Percentiles rank a stretch among this genome's conserved stretches.
Evolutionary conservation across 345 rosid genomes (phyloP).

Genomic region (Noccaea caerulescens): DNA sequence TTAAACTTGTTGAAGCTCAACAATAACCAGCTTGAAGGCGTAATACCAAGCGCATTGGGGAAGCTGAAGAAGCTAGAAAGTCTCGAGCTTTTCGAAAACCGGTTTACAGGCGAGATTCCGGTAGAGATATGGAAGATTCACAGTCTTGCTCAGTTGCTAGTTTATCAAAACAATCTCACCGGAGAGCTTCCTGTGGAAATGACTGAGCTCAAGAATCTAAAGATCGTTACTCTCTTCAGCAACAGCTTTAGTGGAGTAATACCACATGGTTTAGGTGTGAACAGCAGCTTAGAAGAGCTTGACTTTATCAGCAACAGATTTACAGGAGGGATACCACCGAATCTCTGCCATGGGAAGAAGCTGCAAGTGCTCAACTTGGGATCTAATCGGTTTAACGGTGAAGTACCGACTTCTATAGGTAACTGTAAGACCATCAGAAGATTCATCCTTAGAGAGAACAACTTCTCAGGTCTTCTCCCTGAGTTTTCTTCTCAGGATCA

Average conservation of each 20-base stretch:
- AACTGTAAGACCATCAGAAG: conserved; percentile 61
- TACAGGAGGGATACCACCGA: conserved; percentile 68
- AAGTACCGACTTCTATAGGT: conserved; percentile 61
- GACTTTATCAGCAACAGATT: conserved; percentile 67
- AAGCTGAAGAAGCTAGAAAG: conserved; percentile 53
- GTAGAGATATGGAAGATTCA: conserved; percentile 68
- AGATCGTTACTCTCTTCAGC: conserved; percentile 54
- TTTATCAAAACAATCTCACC: conserved; percentile 67
- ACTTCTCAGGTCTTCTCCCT: conserved; percentile 63
- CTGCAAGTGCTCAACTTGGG: conserved; percentile 61
- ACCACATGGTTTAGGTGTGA: conserved; percentile 66
- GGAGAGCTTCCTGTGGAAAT: conserved; percentile 75
- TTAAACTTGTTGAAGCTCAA: conserved; percentile 50
- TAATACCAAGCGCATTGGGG: conserved; percentile 65
- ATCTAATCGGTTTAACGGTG: conserved; percentile 60
- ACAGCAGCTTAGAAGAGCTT: conserved; percentile 62
- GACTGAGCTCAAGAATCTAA: conserved; percentile 58
- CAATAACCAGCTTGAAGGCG: conserved; percentile 67
- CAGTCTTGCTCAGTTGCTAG: conserved; percentile 52
- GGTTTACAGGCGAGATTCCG: conserved; percentile 72
- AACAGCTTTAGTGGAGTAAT: conserved; percentile 67
- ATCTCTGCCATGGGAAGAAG: conserved; percentile 65
- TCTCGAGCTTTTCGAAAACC: conserved; percentile 65
- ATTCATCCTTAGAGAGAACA: conserved; percentile 62
- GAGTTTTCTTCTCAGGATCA: conserved; percentile 52